Conservation (phyloP, 805 yeast species). For the Jamesozyma rosinii region DNA sequence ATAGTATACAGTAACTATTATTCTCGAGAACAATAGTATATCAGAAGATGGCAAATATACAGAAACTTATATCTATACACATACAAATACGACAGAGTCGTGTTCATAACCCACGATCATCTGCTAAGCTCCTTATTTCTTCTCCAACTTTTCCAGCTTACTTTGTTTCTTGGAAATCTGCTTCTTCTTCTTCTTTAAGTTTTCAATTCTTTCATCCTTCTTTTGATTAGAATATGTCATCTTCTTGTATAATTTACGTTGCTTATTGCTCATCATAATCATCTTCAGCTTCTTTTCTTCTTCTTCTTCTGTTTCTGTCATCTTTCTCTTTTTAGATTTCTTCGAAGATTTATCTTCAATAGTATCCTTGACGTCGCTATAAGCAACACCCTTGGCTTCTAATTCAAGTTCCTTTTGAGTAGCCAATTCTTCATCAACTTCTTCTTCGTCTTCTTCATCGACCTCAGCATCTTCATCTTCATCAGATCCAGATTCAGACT, state of each 20-base stretch:
- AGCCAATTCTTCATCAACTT: constrained; percentile 47
- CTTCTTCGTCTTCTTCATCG: constrained; percentile 40
- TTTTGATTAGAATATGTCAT: constrained; percentile 86
- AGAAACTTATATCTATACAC: background rate
- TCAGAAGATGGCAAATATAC: background rate
- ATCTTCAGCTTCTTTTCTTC: constrained; percentile 85
- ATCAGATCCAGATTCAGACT: constrained; percentile 41
- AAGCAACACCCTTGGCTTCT: constrained; percentile 83
- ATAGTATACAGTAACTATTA: background rate
- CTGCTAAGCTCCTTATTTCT: constrained; percentile 10
- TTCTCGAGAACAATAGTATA: background rate
- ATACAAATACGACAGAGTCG: background rate
- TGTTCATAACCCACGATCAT: background rate
- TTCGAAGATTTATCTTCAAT: constrained; percentile 29
- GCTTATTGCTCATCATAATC: constrained; percentile 97
- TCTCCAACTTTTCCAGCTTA: constrained; percentile 31
- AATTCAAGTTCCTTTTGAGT: constrained; percentile 79
- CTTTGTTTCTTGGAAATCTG: constrained; percentile 57
- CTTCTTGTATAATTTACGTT: constrained; percentile 85
- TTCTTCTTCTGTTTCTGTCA: constrained; percentile 41
- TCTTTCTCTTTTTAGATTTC: constrained; percentile 32
- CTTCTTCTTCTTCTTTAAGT: constrained; percentile 58
- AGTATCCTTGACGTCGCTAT: constrained; percentile 45
- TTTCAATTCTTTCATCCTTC: constrained; percentile 68
- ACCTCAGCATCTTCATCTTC: constrained; percentile 41